Base-by-base conservation (phyloP, 129 eudicot genomes). In the Erigeron canadensis region DNA sequence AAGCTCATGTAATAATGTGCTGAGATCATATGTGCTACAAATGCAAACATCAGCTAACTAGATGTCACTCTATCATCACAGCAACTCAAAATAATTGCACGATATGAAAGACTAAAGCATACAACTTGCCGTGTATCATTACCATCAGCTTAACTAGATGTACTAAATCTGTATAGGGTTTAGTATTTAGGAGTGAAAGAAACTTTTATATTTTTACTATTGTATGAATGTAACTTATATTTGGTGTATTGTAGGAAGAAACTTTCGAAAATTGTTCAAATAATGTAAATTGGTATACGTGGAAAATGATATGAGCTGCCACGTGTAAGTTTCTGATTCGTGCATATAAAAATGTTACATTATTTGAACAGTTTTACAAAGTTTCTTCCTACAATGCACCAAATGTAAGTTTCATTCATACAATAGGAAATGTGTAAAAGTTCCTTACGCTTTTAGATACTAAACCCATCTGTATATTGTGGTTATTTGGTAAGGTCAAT, bases 81-180 rank as follows among this genome's bases (percentile, higher is more conserved):
- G 44, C 46, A 75, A 57, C 60, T 57, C n/a, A 66, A 66, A 75
- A 75, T 66, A 67, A 75, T 75, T 75, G 58, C 54, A 1, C 5
- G 8, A 21, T 56, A 28, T 38, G 21, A 41, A 64, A 40, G 45
- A 39, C 43, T 75, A 75, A 65, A 75, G 46, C 39, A 44, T n/a
- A 18, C 48, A 18, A 16, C 21, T 8, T 43, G 55, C 40, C 10
- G 43, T 44, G 12, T 45, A 65, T 12, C n/a, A 18, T 40, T 65
- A 65, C 70, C 41, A 17, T 9, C 17, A 40, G 57, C 19, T 54
- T 55, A 65, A 23, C 34, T 23, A n/a, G n/a, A 74, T 40, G 65
- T 51, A 63, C 54, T 61, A 28, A 17, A 47, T 12, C 56, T 50
- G n/a, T 50, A 50, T 50, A 12, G 56, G 13, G 56, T 16, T 50